A percentile compares a stretch with the other conserved stretches of the same genome.
phyloP scores from a whole-genome alignment of 2,329 filamentous ascomycete genomes.

The Talaromyces sp. region DNA sequence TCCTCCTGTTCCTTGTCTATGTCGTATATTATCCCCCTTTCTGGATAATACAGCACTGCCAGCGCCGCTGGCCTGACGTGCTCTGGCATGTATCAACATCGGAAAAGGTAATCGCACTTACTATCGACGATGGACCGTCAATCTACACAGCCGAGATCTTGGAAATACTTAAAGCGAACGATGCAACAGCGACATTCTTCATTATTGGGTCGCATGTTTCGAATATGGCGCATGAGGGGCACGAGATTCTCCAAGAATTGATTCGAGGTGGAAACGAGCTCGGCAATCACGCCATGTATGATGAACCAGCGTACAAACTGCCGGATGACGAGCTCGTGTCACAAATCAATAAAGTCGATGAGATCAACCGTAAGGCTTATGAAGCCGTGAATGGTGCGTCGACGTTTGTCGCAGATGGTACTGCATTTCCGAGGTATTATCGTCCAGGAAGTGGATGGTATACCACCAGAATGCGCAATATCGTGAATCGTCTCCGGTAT shows the following conservation, averaged over 20 bases:
- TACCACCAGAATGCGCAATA: slow-evolving; percentile 62
- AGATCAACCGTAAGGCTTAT: slow-evolving; percentile 58
- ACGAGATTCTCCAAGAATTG: slow-evolving; percentile 56
- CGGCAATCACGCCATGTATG: slow-evolving; percentile 85
- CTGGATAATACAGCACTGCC: slow-evolving; percentile 67
- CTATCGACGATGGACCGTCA: slow-evolving; percentile 82
- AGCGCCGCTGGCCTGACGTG: slow-evolving; percentile 70
- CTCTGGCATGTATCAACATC: slow-evolving; percentile 63
- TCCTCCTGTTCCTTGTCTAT: slow-evolving; percentile 50
- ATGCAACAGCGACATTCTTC: slow-evolving; percentile 79
- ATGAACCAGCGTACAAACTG: slow-evolving; percentile 69
- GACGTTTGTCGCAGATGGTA: slow-evolving; percentile 17
- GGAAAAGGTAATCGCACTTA: slow-evolving; percentile 71
- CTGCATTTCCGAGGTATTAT: slow-evolving; percentile 62
- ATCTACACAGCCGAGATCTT: slow-evolving; percentile 68
- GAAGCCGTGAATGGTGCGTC: slow-evolving; percentile 21
- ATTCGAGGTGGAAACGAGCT: slow-evolving; percentile 67
- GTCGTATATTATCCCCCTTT: slow-evolving; percentile 75
- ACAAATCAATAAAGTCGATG: slow-evolving; percentile 65
- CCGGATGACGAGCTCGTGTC: slow-evolving; percentile 55
- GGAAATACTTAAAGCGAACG: slow-evolving; percentile 60
- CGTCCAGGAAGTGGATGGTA: slow-evolving; percentile 84
- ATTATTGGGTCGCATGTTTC: slow-evolving; percentile 75
- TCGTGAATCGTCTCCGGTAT: slow-evolving; percentile 62
- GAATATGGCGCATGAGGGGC: slow-evolving; percentile 36